Percentiles rank a stretch among this genome's conserved stretches.
phyloP scores from a whole-genome alignment of 257 asterid species.

The Solanum paucissectum region DNA sequence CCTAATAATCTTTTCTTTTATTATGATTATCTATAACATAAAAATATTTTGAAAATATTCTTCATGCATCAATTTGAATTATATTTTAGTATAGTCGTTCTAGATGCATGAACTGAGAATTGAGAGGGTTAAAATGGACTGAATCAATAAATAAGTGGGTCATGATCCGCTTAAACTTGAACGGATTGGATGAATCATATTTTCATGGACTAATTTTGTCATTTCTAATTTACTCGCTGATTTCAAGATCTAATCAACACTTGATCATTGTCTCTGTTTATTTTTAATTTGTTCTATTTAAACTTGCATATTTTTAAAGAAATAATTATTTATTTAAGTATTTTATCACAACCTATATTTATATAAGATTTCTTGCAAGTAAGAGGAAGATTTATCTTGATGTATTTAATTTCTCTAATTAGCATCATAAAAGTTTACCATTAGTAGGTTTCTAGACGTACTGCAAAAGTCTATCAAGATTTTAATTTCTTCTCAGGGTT shows the following conservation, averaged over 20 bases:
- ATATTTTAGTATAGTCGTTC: background rate
- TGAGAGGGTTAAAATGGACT: fast-evolving
- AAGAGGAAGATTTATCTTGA: background rate
- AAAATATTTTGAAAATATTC: no score
- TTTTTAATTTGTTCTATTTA: background rate
- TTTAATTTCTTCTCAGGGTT: background rate
- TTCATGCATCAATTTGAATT: background rate
- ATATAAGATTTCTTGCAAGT: background rate
- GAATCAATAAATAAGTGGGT: background rate
- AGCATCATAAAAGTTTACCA: background rate
- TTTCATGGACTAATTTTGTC: background rate
- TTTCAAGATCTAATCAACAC: background rate
- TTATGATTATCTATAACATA: no score
- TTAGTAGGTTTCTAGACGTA: background rate
- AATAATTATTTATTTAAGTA: background rate
- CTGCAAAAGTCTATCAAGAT: background rate
- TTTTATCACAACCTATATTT: background rate
- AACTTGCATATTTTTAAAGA: background rate
- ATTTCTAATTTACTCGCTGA: background rate
- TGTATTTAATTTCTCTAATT: background rate
- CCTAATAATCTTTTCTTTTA: background rate
- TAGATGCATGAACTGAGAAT: background rate
- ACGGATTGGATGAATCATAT: background rate
- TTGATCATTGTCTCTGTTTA: background rate
- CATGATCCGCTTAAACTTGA: background rate